Percentiles rank a stretch among this genome's conserved stretches.
Evolutionary conservation across 78 protist species (phyloP).

Genomic region (Dictyostelium capitatum): DNA sequence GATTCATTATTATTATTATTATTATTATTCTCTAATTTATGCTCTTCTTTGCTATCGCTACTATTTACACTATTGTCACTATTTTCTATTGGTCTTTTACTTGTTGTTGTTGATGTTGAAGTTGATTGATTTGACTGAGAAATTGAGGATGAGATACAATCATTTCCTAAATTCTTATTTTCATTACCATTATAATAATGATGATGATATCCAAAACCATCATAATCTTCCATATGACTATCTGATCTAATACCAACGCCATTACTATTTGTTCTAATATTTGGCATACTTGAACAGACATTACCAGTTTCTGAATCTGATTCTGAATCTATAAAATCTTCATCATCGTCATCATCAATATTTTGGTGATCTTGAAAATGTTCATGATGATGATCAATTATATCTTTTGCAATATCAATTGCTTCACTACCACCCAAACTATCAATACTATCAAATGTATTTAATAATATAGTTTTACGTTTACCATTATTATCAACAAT

Average conservation of each 20-base stretch:
- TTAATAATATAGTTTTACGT: background rate
- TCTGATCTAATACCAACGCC: background rate
- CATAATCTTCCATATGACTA: slow-evolving; percentile 33
- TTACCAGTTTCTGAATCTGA: background rate
- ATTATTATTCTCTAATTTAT: background rate
- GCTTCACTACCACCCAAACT: slow-evolving; percentile 14
- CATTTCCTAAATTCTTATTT: background rate
- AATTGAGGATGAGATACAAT: background rate
- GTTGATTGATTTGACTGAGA: background rate
- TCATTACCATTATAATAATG: background rate
- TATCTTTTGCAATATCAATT: slow-evolving; percentile 9
- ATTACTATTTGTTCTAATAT: background rate
- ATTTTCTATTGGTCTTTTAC: background rate
- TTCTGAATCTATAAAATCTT: slow-evolving; percentile 15
- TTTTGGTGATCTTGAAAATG: background rate
- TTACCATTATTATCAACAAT: background rate
- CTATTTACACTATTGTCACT: slow-evolving; percentile 4
- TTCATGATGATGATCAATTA: background rate
- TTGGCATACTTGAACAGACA: background rate
- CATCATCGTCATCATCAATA: background rate
- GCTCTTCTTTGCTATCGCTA: background rate
- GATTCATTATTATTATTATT: background rate
- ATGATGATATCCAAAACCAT: background rate
- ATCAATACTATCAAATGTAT: slow-evolving; percentile 2
- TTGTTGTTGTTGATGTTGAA: background rate